Base-by-base conservation (phyloP, 2,329 filamentous ascomycete genomes). In the Aspergillus aculeatus region DNA sequence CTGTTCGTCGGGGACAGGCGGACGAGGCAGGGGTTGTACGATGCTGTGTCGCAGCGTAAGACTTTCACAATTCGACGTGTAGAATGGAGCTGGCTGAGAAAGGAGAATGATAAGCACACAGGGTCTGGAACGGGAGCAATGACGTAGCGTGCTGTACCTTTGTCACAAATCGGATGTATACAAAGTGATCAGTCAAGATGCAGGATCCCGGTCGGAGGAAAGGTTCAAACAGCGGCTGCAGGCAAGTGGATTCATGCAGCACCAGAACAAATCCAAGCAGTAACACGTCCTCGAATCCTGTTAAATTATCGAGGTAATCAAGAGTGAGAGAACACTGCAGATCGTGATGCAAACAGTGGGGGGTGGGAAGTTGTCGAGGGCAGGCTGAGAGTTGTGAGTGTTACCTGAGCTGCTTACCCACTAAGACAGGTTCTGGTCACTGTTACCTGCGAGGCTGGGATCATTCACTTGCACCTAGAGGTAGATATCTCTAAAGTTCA, bases 151-250 rank as follows among this genome's bases (percentile, higher is more conserved):
- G 23, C n/a, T 56, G 54, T 50, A 48, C 21, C 49, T 56, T 48
- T 29, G 26, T 10, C 38, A 23, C n/a, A 47, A 38, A 56, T 50
- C 26, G 29, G 26, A 50, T 44, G 38, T 44, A 44, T 44, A 44
- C 38, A 3, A 19, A 32, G 24, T n/a, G 54, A 50, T 26, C 31
- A 50, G 49, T 48, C 50, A 48, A 59, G 32, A 38, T 5, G 21
- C 23, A 21, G 24, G 24, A 29, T 56, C 32, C 47, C 23, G 29
- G n/a, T 26, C 57, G 57, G 58, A 63, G 58, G 41, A 48, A 16
- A 47, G 31, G 19, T 11, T 49, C 52, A 47, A 58, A 58, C 55
- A 58, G 57, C 60, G 47, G 53, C 31, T 59, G 57, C 60, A 57
- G 50, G 49, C 26, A 35, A 51, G 31, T 19, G 29, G 41, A 57